phyloP scores from a whole-genome alignment of 139 green algal genomes.

The Pseudopediastrum boryanum region DNA sequence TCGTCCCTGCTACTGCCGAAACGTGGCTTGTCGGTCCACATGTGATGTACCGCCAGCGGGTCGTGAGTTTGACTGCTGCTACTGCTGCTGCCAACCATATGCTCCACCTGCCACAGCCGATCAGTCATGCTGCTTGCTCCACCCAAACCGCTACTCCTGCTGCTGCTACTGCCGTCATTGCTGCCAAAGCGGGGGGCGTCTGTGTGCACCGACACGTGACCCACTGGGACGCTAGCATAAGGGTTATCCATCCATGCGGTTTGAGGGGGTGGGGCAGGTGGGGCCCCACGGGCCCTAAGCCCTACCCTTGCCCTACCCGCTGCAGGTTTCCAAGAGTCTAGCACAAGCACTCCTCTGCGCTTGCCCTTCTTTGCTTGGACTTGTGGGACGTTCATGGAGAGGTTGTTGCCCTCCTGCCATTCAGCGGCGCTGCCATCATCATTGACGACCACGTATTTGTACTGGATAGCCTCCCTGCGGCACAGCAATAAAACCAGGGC shows the following conservation, averaged over 20 bases:
- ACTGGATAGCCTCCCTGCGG: slow-evolving; percentile 32
- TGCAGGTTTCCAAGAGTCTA: slow-evolving; percentile 15
- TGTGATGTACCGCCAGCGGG: slow-evolving; percentile 14
- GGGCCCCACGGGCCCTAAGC: too few relatives aligned
- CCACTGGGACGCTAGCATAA: neutral
- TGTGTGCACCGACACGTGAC: slow-evolving; percentile 27
- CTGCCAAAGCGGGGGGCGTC: slow-evolving; percentile 10
- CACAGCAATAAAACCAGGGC: too few relatives aligned
- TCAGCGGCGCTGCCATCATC: neutral
- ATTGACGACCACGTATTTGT: slow-evolving; percentile 41
- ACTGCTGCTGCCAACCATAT: neutral
- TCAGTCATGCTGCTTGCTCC: slow-evolving; percentile 5
- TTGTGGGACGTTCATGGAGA: slow-evolving; percentile 29
- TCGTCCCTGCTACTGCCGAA: neutral
- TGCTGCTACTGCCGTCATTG: neutral
- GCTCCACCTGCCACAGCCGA: slow-evolving; percentile 21
- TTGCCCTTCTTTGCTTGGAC: slow-evolving; percentile 18
- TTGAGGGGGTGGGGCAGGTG: too few relatives aligned
- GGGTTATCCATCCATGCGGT: too few relatives aligned
- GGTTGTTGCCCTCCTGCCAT: slow-evolving; percentile 37
- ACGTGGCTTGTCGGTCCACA: slow-evolving; percentile 35
- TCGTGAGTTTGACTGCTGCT: slow-evolving; percentile 14
- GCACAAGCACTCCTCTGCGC: slow-evolving; percentile 23
- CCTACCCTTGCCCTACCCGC: neutral
- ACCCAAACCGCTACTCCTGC: neutral